Base-by-base conservation (phyloP, 768 basidiomycete species). In the Mycena venus region DNA sequence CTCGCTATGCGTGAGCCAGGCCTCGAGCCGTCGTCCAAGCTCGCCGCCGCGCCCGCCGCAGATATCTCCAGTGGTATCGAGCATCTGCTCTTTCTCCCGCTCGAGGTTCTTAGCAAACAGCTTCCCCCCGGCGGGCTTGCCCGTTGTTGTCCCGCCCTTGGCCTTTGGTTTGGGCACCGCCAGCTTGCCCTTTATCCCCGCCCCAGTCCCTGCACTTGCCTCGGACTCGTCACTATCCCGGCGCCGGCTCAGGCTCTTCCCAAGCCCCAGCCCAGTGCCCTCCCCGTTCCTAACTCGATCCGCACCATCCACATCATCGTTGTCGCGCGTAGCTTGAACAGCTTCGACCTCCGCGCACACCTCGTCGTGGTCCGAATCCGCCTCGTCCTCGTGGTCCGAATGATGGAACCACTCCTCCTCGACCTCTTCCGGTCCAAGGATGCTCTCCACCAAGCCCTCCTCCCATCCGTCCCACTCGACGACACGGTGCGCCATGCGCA, bases 401-500 rank as follows among this genome's bases (percentile, higher is more conserved):
- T 38, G 86, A 77, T 85, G 86, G 81, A 93, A 91, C 94, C 93
- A 95, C 62, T 93, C 92, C 7, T 90, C 90, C 77, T 95, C 92
- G 60, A 87, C 81, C 23, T 94, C 94, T 77, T 91, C 92, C 0
- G 91, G 89, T 1, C 94, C 94, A 23, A 96, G 86, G 36, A 95
- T 94, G 70, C 90, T 91, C 7, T 91, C 90, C 1, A 94, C 90
- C 21, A 96, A 86, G 0, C 94, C 95, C 80, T 96, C 95, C 79
- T 96, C 95, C 95, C 95, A 96, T 2, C 95, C 95, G 77, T 96
- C 95, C 95, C 95, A 96, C 80, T 96, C 95, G 40, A 88, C 90
- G 76, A 92, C 94, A 31, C 94, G 91, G 81, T 96, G 95, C 4
- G 93, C 94, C 83, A 92, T 88, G 56, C 95, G 90, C 62, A 95